Percentiles rank a stretch among this genome's conserved stretches.
Conservation (phyloP, 208 protist species). For the Herpetomonas tarakana region DNA sequence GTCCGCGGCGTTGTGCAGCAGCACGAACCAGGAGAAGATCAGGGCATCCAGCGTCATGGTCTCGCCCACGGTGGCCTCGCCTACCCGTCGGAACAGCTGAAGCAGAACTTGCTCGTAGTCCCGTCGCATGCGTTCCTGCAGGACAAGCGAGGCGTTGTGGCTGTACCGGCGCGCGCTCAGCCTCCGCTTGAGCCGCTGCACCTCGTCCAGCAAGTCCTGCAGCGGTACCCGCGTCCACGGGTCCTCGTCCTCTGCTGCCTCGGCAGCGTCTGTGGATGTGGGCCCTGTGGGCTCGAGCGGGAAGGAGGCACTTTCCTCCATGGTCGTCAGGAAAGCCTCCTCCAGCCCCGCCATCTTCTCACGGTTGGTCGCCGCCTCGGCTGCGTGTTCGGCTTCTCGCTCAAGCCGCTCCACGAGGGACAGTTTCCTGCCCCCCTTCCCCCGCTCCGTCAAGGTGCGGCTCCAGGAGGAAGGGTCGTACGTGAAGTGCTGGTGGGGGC, state of each 20-base stretch:
- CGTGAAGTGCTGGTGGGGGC: slow-evolving; percentile 82
- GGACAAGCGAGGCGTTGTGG: slow-evolving; percentile 22
- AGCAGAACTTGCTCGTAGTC: slow-evolving; percentile 21
- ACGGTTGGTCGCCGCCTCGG: slow-evolving; percentile 14
- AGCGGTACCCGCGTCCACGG: slow-evolving; percentile 18
- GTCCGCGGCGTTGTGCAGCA: slow-evolving; percentile 24
- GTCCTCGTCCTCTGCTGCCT: background rate
- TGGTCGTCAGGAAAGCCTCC: slow-evolving; percentile 19
- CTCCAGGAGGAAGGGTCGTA: slow-evolving; percentile 82
- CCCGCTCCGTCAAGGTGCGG: slow-evolving; percentile 42
- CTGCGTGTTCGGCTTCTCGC: slow-evolving; percentile 29
- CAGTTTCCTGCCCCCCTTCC: slow-evolving; percentile 29
- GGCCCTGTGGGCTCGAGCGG: no score
- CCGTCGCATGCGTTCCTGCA: slow-evolving; percentile 11
- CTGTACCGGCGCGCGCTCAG: slow-evolving; percentile 31
- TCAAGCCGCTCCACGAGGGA: slow-evolving; percentile 46
- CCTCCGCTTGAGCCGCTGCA: slow-evolving; percentile 20
- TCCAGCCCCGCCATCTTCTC: background rate
- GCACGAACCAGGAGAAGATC: slow-evolving; percentile 43
- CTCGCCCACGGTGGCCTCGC: slow-evolving; percentile 29
- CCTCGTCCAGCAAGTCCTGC: slow-evolving; percentile 42
- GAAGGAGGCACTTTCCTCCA: no score
- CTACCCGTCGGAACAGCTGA: slow-evolving; percentile 39
- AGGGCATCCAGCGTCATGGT: slow-evolving; percentile 58
- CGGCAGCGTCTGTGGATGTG: no score